Base-by-base conservation (phyloP, 179 eudicot species). In the Spergularia azorica region DNA sequence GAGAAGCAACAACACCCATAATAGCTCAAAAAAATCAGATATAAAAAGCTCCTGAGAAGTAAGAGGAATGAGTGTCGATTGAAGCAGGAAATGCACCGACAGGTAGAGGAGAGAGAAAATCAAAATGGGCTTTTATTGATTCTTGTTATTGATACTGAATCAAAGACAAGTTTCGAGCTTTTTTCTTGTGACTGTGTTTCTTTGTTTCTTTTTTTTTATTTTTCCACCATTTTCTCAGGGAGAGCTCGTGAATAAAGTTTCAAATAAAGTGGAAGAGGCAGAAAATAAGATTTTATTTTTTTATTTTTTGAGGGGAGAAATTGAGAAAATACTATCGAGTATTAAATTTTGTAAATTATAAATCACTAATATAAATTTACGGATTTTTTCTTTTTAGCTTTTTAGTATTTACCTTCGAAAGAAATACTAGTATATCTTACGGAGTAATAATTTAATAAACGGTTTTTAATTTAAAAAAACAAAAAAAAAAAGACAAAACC, bases 231-330 rank as follows among this genome's bases (percentile, higher is more conserved):
- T 74, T 77, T 64, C 41, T 83, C 84, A 83, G 77, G 71, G 75
- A 75, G 77, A 65, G 72, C 84, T 83, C 83, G 86, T 83, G 86
- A 83, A 20, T 13, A 78, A 78, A 76, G 76, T 59, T 16, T 0
- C 26, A 54, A 77, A 72, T 36, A 77, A 68, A 71, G n/a, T 75
- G 9, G 4, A 62, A 17, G 1, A 56, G 59, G 14, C 4, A 56
- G 11, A 21, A 21, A 26, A 26, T 26, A 26, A 26, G 32, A 26
- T 26, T 1, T 26, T 26, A 26, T 26, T 26, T 1, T 26, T 26
- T 26, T 26, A 26, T 26, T 26, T 26, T 26, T 26, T 26, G 32
- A 26, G 1, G 32, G 32, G 32, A 26, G 32, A 26, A 26, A 26
- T 26, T 26, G 32, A 26, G 32, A 26, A 26, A 26, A 26, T 26